Evolutionary conservation across 2,329 filamentous ascomycete species (phyloP), one percentile per base, ranked within the genome.

Genomic region (Pseudogymnoascus sp.): DNA sequence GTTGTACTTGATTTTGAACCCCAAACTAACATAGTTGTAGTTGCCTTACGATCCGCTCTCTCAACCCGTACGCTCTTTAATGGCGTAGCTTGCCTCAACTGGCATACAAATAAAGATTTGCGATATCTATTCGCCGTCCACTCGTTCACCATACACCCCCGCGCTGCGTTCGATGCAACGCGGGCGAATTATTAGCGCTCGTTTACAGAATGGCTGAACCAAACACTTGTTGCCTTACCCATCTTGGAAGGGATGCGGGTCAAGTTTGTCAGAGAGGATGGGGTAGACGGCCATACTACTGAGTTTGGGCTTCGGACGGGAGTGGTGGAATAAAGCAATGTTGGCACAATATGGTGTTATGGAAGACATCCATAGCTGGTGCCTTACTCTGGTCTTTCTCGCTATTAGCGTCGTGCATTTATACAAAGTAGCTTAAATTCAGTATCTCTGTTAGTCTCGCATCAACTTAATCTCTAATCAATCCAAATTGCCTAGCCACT

Each of bases 11-110:
- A 23, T 41, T 8, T 12, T 60, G 68, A 71, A 78, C 82, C 76
- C 82, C 68, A n/a, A 11, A 23, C 37, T 37, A 37, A 37, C 14
- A 14, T 55, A 14, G 59, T 38, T 66, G 21, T 68, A 92, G 89
- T 69, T 92, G 89, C 80, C 76, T 92, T 75, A 92, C 89, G n/a
- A 92, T 92, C 72, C 86, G 89, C 65, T 91, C 89, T 39, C 78
- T 92, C 70, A 92, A 92, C 79, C 89, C 89, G 14, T 92, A 88
- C 73, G 89, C 89, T 61, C 75, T 85, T 69, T 84, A 74, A 74
- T 10, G 59, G 59, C 21, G 23, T 26, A 52, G 45, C 26, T 2
- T 31, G 26, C n/a, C 45, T 33, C 8, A 19, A 19, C n/a, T 52
- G 45, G 45, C 45, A 31, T 33, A 52, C 26, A 52, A 52, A 52